Percentiles rank a stretch among this genome's conserved stretches.
Conservation (phyloP, 805 yeast genomes). For the Blastobotrys americana region DNA sequence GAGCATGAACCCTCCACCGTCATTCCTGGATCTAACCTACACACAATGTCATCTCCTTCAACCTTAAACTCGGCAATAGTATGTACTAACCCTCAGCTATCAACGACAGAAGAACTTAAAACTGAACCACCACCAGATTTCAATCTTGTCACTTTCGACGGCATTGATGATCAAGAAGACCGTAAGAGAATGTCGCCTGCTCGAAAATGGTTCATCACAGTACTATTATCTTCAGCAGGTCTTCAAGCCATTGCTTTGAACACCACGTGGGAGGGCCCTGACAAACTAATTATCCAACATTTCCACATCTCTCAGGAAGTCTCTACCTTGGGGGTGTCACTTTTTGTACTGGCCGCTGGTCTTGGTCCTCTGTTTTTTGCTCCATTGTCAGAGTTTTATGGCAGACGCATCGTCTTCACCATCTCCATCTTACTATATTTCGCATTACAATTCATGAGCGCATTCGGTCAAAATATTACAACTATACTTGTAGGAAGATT, state of each 20-base stretch:
- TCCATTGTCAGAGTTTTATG: slow-evolving; percentile 65
- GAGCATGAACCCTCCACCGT: too few species aligned
- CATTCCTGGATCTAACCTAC: too few species aligned
- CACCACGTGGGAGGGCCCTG: slow-evolving; percentile 43
- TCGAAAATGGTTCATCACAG: slow-evolving; percentile 36
- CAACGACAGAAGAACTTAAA: too few species aligned
- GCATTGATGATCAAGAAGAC: slow-evolving; percentile 31
- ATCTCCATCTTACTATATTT: slow-evolving; percentile 41
- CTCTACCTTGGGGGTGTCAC: slow-evolving; percentile 41
- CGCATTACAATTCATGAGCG: slow-evolving; percentile 45
- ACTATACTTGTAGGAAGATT: slow-evolving; percentile 54
- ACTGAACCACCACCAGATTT: too few species aligned
- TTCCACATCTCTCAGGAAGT: slow-evolving; percentile 40
- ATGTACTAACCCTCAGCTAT: too few species aligned
- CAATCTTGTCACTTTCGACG: slow-evolving; percentile 11
- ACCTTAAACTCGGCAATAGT: too few species aligned
- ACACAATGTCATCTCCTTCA: too few species aligned
- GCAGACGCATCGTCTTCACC: slow-evolving; percentile 58
- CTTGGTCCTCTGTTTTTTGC: slow-evolving; percentile 58
- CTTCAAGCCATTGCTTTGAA: slow-evolving; percentile 38
- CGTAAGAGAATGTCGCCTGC: slow-evolving; percentile 31
- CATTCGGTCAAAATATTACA: slow-evolving; percentile 31
- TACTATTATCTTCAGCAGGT: slow-evolving; percentile 20
- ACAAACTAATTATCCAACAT: slow-evolving; percentile 31
- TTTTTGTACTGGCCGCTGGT: slow-evolving; percentile 55